These are phyloP conservation scores for Pistacia vera DNA, from an alignment of 345 rosid genomes.

Conservation along the genomic window DNA sequence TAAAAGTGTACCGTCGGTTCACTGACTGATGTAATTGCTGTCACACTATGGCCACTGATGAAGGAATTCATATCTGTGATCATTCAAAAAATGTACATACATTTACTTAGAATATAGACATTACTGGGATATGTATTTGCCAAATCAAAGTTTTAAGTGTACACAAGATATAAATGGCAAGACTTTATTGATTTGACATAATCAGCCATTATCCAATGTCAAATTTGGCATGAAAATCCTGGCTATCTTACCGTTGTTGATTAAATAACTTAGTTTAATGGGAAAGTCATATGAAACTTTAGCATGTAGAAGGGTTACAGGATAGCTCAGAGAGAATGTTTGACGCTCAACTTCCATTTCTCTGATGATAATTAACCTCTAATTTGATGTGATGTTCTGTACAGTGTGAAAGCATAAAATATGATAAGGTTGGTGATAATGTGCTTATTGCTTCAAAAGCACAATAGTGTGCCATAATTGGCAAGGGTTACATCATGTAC, in stretches of 20 bases:
- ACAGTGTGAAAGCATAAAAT: not conserved
- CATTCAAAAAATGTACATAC: not conserved
- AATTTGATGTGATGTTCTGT: not conserved
- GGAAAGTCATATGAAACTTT: not conserved
- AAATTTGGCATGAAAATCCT: no score
- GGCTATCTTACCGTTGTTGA: no score
- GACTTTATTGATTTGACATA: not conserved
- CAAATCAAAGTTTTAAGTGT: not conserved
- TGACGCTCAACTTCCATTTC: no score
- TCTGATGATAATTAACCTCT: not conserved
- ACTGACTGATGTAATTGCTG: conserved; percentile 2
- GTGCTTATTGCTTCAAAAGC: not conserved
- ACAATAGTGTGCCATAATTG: not conserved
- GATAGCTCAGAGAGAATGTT: no score
- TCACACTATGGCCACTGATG: not conserved
- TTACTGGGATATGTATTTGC: not conserved
- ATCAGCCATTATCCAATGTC: not conserved
- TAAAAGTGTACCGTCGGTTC: not conserved
- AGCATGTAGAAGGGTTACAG: no score
- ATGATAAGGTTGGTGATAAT: not conserved
- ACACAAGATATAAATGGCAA: no score
- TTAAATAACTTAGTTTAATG: not conserved
- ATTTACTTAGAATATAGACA: not conserved
- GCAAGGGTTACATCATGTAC: no score
- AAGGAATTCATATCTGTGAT: not conserved